Evolutionary conservation across 2,329 filamentous ascomycete genomes (phyloP), one percentile per base, ranked within the genome.

Genomic region (Sclerotinia nivalis): DNA sequence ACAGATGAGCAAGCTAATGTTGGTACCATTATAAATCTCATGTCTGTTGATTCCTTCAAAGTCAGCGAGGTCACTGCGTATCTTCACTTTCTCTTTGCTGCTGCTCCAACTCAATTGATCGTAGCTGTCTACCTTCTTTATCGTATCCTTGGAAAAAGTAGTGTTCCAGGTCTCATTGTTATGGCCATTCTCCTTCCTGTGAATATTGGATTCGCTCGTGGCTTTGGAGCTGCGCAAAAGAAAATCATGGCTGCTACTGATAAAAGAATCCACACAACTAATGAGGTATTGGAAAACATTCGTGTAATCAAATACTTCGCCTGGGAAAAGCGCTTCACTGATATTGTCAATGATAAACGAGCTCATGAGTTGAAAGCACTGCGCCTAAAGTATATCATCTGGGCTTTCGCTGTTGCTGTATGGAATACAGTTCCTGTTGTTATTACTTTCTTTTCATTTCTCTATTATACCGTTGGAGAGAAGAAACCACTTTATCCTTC

Each of bases 11-110:
- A 97, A 81, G 95, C 93, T 52, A 97, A 96, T 72, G 86, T 96
- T 65, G 96, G 96, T 72, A 97, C 96, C n/a, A 97, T 99, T 77
- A 99, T 99, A 83, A 99, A 98, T 80, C 84, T 99, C 74, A 99
- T 99, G 96, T 96, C 96, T 15, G 96, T 99, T 54, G 96, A 99
- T 83, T 97, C 95, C 61, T 98, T 98, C 88, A 99, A 99, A 82
- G 93, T 99, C 69, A 92, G 93, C 72, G 96, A 99, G 79, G 90
- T 97, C 71, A 96, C 93, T 50, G 92, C 95, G 0, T 99, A 99
- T 79, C 84, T 99, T 45, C 96, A 99, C 81, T 99, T 97, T 80
- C 84, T 99, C n/a, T 91, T 95, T 84, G 95, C 94, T 0, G 90
- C 91, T 72, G 94, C 95, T 1, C 96, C 96, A 0, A 92, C 96